Conservation (phyloP, 345 rosid genomes). For the Eucalyptus urophylla region DNA sequence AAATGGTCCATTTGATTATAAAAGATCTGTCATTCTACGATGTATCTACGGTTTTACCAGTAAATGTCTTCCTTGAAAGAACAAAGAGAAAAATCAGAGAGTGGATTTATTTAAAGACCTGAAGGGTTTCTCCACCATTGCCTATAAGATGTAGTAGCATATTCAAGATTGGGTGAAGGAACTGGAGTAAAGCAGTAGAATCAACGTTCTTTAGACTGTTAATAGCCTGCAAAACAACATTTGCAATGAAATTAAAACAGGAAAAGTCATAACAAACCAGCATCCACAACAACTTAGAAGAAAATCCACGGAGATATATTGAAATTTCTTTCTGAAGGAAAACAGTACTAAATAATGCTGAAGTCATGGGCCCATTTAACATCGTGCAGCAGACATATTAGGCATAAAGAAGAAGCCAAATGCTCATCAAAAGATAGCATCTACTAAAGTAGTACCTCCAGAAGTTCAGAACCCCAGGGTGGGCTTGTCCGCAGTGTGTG, state of each 20-base stretch:
- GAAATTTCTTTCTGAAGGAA: neutral
- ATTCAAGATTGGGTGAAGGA: constrained; percentile 91
- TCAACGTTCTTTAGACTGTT: constrained; percentile 98
- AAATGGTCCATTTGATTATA: neutral
- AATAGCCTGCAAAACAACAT: constrained; percentile 60
- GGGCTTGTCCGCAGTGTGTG: constrained; percentile 92
- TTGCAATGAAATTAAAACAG: neutral
- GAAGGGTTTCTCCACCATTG: constrained; percentile 99
- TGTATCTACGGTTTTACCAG: neutral
- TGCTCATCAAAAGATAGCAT: neutral
- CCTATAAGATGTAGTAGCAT: constrained; percentile 99
- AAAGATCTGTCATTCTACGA: neutral
- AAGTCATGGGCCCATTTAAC: neutral
- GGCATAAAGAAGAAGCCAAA: neutral
- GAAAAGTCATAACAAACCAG: neutral
- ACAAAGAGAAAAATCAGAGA: neutral
- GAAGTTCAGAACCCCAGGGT: constrained; percentile 99
- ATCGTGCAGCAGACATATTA: neutral
- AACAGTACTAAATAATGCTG: neutral
- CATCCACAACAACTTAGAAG: neutral
- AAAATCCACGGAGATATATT: neutral
- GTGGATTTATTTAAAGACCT: constrained; percentile 28
- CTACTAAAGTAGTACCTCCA: constrained; percentile 53
- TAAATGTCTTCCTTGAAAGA: neutral
- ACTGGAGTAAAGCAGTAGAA: constrained; percentile 95